phyloP scores from a whole-genome alignment of 2,329 filamentous ascomycete species.

The Teratosphaeria viscida region DNA sequence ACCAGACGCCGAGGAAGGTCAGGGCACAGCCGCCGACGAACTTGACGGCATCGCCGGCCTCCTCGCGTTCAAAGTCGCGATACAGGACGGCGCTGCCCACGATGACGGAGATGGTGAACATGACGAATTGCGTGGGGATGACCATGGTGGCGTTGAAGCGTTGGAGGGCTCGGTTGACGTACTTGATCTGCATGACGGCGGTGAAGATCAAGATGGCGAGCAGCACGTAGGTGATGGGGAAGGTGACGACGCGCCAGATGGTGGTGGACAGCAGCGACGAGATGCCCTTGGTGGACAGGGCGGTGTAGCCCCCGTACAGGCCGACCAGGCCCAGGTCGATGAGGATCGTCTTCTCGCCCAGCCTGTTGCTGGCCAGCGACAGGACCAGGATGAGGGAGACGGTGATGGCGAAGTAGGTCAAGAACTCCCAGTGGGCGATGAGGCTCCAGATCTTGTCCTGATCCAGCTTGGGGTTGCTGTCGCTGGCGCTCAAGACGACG shows the following conservation, averaged over 20 bases:
- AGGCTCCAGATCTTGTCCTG: slow-evolving; percentile 83
- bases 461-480: slow-evolving; percentile 80
- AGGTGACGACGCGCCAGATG: slow-evolving; percentile 78
- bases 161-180: slow-evolving; percentile 82
- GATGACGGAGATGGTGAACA: slow-evolving; percentile 93
- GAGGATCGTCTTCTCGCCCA: slow-evolving; percentile 76
- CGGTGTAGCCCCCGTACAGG: slow-evolving; percentile 96
- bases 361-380: slow-evolving; percentile 72
- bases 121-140: slow-evolving; percentile 93
- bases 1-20: slow-evolving; percentile 93
- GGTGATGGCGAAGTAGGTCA: slow-evolving; percentile 78
- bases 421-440: slow-evolving; percentile 80
- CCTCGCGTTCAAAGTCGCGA: slow-evolving; percentile 83
- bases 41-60: slow-evolving; percentile 60
- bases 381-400: slow-evolving; percentile 60
- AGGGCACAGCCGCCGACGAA: slow-evolving; percentile 84
- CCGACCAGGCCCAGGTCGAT: slow-evolving; percentile 91
- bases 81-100: slow-evolving; percentile 88
- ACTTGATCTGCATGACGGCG: slow-evolving; percentile 93
- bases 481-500: slow-evolving; percentile 83
- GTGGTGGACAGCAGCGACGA: slow-evolving; percentile 90
- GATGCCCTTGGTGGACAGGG: slow-evolving; percentile 88
- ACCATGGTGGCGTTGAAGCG: slow-evolving; percentile 96
- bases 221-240: slow-evolving; percentile 84
- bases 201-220: slow-evolving; percentile 68